Evolutionary conservation across 2,329 filamentous ascomycete genomes (phyloP).

Genomic region (Apiospora sp.): DNA sequence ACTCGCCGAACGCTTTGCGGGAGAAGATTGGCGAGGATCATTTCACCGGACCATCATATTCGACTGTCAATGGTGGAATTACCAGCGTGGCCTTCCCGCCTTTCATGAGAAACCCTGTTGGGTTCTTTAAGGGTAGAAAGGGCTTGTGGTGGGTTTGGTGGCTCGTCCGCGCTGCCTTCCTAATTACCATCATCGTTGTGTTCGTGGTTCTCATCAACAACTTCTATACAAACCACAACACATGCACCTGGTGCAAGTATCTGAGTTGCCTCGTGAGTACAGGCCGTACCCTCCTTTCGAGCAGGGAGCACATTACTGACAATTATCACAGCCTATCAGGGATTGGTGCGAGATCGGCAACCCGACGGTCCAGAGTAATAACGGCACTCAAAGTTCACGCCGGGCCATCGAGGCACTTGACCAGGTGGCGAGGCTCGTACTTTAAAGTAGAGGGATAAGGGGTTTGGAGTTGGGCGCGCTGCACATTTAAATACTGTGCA

Average conservation of each 20-base stretch:
- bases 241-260: slow-evolving; percentile 94
- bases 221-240: slow-evolving; percentile 82
- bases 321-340: slow-evolving; percentile 38
- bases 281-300: neutral
- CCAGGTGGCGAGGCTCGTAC: neutral
- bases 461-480: neutral
- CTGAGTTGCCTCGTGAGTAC: slow-evolving; percentile 86
- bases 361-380: slow-evolving; percentile 1
- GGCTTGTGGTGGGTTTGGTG: slow-evolving; percentile 98
- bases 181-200: slow-evolving; percentile 82
- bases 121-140: slow-evolving; percentile 92
- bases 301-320: slow-evolving; percentile 20
- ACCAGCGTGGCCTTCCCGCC: slow-evolving; percentile 56
- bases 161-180: slow-evolving; percentile 79
- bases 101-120: slow-evolving; percentile 69
- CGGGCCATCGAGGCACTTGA: neutral
- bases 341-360: slow-evolving; percentile 44
- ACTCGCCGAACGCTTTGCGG: slow-evolving; percentile 83
- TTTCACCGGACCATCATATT: slow-evolving; percentile 66
- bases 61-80: slow-evolving; percentile 64
- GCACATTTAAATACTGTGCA: slow-evolving; percentile 1
- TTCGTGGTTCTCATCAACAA: slow-evolving; percentile 90
- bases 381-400: neutral
- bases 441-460: neutral
- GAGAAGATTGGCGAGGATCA: slow-evolving; percentile 73